Percentiles rank a stretch among this genome's conserved stretches.
These are phyloP conservation scores for Inga laurina DNA, from an alignment of 306 rosid genomes.

Conservation along the genomic window DNA sequence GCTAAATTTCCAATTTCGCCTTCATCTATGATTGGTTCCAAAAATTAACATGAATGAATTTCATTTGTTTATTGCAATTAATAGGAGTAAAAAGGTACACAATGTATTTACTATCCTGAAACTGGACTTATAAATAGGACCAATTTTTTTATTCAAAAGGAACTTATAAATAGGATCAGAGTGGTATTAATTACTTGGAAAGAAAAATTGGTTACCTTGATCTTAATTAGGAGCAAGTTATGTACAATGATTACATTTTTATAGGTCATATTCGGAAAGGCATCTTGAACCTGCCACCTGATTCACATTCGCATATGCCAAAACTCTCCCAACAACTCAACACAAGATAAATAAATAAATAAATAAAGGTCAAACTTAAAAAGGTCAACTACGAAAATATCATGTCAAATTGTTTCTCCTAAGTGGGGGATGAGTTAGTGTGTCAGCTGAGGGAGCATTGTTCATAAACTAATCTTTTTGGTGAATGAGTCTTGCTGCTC, in stretches of 20 bases:
- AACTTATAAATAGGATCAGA: too few relatives aligned
- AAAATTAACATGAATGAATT: too few relatives aligned
- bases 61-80: too few relatives aligned
- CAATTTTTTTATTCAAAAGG: too few relatives aligned
- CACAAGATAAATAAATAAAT: constrained; percentile 26
- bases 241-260: constrained; percentile 31
- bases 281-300: constrained; percentile 36
- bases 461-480: constrained; percentile 9
- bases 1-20: too few relatives aligned
- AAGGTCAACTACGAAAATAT: constrained; percentile 45
- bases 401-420: constrained; percentile 31
- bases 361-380: constrained; percentile 1
- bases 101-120: too few relatives aligned
- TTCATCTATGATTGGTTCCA: too few relatives aligned
- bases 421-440: constrained; percentile 44
- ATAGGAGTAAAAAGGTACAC: too few relatives aligned
- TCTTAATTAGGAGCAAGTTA: neutral
- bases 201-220: constrained; percentile 14
- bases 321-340: constrained; percentile 10
- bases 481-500: constrained; percentile 37
- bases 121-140: too few relatives aligned
- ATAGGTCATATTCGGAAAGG: constrained; percentile 22
- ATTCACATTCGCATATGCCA: constrained; percentile 34
- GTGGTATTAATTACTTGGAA: neutral
- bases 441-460: constrained; percentile 46